These are phyloP conservation scores for Diaporthe caulivora DNA, from an alignment of 2,329 filamentous ascomycete species.

Conservation along the genomic window DNA sequence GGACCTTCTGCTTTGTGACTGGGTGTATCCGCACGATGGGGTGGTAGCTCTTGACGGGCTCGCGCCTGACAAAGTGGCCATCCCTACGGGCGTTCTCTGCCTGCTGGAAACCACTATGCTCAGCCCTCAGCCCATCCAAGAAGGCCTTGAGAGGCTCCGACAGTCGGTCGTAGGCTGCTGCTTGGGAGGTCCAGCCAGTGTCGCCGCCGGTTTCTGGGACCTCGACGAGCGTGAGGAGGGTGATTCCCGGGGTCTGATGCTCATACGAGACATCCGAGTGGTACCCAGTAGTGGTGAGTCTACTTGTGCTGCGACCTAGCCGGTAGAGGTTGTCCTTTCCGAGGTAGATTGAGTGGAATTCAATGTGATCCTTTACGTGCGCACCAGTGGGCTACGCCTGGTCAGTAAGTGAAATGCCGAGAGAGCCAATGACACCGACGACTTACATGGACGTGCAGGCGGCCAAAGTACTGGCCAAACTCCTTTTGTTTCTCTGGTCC, in stretches of 20 bases:
- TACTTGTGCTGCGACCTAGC: conserved; percentile 49
- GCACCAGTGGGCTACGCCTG: conserved; percentile 53
- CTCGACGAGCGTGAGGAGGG: conserved; percentile 53
- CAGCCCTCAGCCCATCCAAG: conserved; percentile 53
- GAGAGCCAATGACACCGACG: conserved; percentile 51
- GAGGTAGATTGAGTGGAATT: conserved; percentile 61
- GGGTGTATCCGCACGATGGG: conserved; percentile 78
- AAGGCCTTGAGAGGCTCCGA: conserved; percentile 52
- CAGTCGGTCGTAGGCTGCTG: conserved; percentile 52
- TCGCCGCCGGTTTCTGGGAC: conserved; percentile 54
- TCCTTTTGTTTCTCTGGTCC: conserved; percentile 53
- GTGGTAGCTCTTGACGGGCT: conserved; percentile 74
- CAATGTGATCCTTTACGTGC: conserved; percentile 56
- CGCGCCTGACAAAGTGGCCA: conserved; percentile 62
- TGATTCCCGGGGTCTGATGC: conserved; percentile 56
- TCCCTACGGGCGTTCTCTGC: conserved; percentile 51
- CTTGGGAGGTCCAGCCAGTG: conserved; percentile 54
- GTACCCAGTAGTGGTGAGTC: conserved; percentile 53
- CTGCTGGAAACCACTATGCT: conserved; percentile 54
- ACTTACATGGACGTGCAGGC: conserved; percentile 54
- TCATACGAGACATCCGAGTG: conserved; percentile 59
- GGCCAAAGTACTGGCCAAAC: conserved; percentile 54
- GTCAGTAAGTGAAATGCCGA: conserved; percentile 51
- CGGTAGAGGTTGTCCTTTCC: conserved; percentile 59
- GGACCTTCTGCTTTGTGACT: conserved; percentile 46